A percentile compares a stretch with the other conserved stretches of the same genome.
These are phyloP conservation scores for Dactylorhiza incarnata DNA, from an alignment of 106 monocot species.

Conservation along the genomic window DNA sequence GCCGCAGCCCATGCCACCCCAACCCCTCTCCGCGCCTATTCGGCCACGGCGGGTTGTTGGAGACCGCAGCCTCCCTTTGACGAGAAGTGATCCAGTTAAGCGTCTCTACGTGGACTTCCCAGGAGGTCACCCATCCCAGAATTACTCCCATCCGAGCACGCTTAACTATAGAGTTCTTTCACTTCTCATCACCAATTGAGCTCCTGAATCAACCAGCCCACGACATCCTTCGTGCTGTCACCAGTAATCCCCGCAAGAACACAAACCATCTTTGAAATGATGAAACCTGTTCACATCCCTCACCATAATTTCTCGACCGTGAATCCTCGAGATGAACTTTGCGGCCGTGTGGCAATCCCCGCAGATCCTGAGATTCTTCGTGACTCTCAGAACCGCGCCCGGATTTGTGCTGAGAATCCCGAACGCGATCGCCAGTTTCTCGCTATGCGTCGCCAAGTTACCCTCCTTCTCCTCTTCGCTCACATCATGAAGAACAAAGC, in stretches of 20 bases:
- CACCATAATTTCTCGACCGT: constrained; percentile 31
- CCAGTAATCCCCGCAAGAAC: constrained; percentile 64
- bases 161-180: no score
- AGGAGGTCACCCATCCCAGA: no score
- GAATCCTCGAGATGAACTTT: constrained; percentile 33
- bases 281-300: constrained; percentile 35
- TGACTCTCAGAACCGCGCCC: constrained; percentile 22
- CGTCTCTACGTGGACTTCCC: no score
- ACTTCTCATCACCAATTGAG: no score
- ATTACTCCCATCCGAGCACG: no score
- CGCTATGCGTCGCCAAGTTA: constrained; percentile 35
- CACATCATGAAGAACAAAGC: constrained; percentile 34
- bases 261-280: constrained; percentile 38
- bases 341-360: constrained; percentile 27
- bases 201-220: no score
- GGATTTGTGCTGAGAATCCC: constrained; percentile 24
- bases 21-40: no score
- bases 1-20: no score
- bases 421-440: constrained; percentile 41
- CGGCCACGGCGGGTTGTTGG: no score
- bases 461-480: constrained; percentile 28
- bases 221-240: constrained; percentile 5
- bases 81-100: no score
- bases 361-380: constrained; percentile 36
- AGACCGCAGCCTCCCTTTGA: no score